A percentile compares a stretch with the other conserved stretches of the same genome.
These are phyloP conservation scores for Fusarium anthophilum DNA, from an alignment of 2,329 filamentous ascomycete genomes.

Conservation along the genomic window DNA sequence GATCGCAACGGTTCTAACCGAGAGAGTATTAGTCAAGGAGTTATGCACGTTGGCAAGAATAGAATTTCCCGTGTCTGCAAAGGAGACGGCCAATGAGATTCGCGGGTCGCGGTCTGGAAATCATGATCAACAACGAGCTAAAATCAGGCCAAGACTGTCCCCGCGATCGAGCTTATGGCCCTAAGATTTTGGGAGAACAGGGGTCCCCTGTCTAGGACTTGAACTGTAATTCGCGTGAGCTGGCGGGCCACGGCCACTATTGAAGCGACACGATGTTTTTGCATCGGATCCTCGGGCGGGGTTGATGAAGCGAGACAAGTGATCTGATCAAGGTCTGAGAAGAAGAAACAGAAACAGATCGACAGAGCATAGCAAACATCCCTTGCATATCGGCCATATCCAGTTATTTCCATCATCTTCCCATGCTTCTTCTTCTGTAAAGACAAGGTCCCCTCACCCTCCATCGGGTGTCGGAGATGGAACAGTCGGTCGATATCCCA, in stretches of 20 bases:
- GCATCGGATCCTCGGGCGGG: constrained; percentile 15
- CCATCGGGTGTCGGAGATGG: constrained; percentile 14
- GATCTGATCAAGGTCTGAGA: not conserved
- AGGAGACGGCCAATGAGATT: not conserved
- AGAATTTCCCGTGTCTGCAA: not conserved
- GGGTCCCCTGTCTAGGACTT: constrained; percentile 9
- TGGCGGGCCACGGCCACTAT: constrained; percentile 3
- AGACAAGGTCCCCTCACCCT: not conserved
- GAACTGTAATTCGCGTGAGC: not conserved
- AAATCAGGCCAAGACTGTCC: constrained; percentile 1
- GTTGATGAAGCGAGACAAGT: not conserved
- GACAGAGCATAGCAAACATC: not conserved
- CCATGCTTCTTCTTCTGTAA: too few relatives aligned
- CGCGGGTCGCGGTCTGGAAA: not conserved
- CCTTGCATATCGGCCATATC: not conserved
- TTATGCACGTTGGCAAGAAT: constrained; percentile 4
- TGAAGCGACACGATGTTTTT: constrained; percentile 5
- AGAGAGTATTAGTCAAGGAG: not conserved
- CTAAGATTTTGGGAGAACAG: not conserved
- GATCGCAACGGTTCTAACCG: not conserved
- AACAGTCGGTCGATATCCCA: not conserved
- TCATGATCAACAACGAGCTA: constrained; percentile 9
- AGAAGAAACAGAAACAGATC: not conserved
- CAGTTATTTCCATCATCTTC: not conserved
- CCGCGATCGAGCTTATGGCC: constrained; percentile 12